Percentiles rank a stretch among this genome's conserved stretches.
phyloP scores from a whole-genome alignment of 192 early-diverging fungal species.

The Coemansia sp. region DNA sequence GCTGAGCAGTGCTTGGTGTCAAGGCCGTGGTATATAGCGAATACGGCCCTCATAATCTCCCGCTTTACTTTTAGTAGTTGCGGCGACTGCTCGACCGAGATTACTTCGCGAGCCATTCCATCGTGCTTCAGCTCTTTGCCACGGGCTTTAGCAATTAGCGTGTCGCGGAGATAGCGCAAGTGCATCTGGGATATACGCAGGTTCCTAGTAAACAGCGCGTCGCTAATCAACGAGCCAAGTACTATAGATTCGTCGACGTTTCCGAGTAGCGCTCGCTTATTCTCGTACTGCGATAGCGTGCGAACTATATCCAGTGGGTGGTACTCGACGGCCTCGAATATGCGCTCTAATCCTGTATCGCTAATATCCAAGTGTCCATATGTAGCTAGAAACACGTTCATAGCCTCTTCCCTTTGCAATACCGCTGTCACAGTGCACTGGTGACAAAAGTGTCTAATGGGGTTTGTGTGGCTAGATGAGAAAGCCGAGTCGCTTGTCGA shows the following conservation, averaged over 20 bases:
- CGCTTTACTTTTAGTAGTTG: constrained; percentile 4
- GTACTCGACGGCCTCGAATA: constrained; percentile 16
- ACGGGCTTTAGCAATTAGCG: neutral
- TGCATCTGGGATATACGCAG: constrained; percentile 29
- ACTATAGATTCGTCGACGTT: neutral
- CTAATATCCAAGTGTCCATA: constrained; percentile 6
- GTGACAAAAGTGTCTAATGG: neutral
- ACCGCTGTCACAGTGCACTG: constrained; percentile 13
- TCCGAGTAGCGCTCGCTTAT: neutral
- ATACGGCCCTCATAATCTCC: constrained; percentile 12
- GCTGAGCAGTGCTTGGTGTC: constrained; percentile 9
- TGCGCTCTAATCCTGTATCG: neutral
- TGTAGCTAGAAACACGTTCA: constrained; percentile 12
- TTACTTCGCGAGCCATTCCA: neutral
- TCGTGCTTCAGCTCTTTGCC: neutral
- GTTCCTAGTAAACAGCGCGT: constrained; percentile 3
- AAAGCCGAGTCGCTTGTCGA: neutral
- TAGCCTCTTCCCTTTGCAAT: constrained; percentile 13
- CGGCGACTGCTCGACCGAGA: neutral
- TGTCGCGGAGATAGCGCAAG: constrained; percentile 6
- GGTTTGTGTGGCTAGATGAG: neutral
- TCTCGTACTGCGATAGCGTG: constrained; percentile 6
- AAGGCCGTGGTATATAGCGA: constrained; percentile 23
- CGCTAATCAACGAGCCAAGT: constrained; percentile 1
- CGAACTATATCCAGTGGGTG: constrained; percentile 20